A percentile compares a stretch with the other conserved stretches of the same genome.
phyloP scores from a whole-genome alignment of 106 monocot species.

The Chionographis japonica region DNA sequence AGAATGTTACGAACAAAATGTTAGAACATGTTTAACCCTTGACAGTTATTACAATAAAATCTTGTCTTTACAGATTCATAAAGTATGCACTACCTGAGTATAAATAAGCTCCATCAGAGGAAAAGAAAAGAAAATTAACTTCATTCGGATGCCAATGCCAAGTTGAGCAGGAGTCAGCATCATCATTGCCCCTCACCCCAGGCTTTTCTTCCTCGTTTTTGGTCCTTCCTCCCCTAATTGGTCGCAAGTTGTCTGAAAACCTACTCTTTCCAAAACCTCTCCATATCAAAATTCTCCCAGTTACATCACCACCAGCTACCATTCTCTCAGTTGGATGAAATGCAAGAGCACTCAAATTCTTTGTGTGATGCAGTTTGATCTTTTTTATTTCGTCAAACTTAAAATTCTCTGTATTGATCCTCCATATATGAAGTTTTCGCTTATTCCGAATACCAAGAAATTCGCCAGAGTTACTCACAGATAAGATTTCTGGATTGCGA shows the following conservation, averaged over 20 bases:
- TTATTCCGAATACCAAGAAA: slow-evolving; percentile 70
- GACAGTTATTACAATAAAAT: background rate
- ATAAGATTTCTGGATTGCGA: slow-evolving; percentile 42
- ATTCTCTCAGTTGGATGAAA: slow-evolving; percentile 88
- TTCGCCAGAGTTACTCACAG: slow-evolving; percentile 60
- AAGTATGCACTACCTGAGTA: slow-evolving; percentile 72
- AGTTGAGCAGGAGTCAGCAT: slow-evolving; percentile 76
- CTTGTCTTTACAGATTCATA: background rate
- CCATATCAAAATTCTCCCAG: slow-evolving; percentile 94
- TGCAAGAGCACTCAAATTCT: slow-evolving; percentile 61
- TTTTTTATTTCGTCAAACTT: slow-evolving; percentile 52
- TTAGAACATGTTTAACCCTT: background rate
- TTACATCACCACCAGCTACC: slow-evolving; percentile 88
- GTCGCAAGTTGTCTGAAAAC: slow-evolving; percentile 24
- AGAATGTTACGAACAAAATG: background rate
- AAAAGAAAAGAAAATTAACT: slow-evolving; percentile 74
- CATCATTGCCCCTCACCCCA: slow-evolving; percentile 71
- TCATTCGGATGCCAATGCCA: slow-evolving; percentile 94
- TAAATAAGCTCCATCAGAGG: slow-evolving; percentile 85
- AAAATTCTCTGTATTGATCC: slow-evolving; percentile 45
- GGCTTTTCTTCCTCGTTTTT: slow-evolving; percentile 45
- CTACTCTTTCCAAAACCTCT: slow-evolving; percentile 66
- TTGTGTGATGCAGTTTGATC: slow-evolving; percentile 89
- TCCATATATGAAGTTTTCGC: slow-evolving; percentile 74
- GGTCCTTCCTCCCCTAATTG: slow-evolving; percentile 5